Base-by-base conservation (phyloP, 257 asterid genomes). In the Nicotiana benthamiana region DNA sequence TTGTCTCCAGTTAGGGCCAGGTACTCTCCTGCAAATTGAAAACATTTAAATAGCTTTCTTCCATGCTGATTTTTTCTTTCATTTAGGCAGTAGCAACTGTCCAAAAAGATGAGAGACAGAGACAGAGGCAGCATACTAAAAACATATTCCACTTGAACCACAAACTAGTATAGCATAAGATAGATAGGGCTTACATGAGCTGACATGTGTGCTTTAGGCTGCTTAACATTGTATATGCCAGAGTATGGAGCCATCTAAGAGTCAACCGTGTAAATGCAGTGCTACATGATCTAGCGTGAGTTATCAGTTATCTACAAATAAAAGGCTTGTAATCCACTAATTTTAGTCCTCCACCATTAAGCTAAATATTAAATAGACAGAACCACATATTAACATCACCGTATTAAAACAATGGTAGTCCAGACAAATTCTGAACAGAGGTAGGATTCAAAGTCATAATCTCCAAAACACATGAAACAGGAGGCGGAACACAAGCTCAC, bases 1-100 rank as follows among this genome's bases (percentile, higher is more conserved):
- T 89, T 96, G 65, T 85, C 95, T 79, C 99, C 99, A 12, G 98
- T 96, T 68, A 96, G 81, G 64, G 89, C 99, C 89, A 96, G 83
- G 85, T 96, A 96, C 84, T 96, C 99, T 84, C 98, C 97, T 96
- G 92, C 83, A 77, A 75, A 84, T 34, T 13, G 20, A 24, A 74
- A 48, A 13, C 77, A 70, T 74, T 48, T 24, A 28, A 62, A 65
- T 65, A 16, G 46, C 46, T 30, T 64, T 17, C 74, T 16, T 65
- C 74, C 46, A 30, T 4, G 68, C 68, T 27, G 11, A 26, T 1
- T 13, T 62, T 13, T 62, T 6, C 12, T 62, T 62, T 30, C 70
- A 52, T 13, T 53, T 11, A 6, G 9, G 51, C 9, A 30, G 34
- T 8, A 27, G n/a, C 24, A 79, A 79, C 13, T 18, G n/a, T 20